Percentiles rank a stretch among this genome's conserved stretches.
Evolutionary conservation across 805 yeast species (phyloP).

Genomic region (Cyberlindnera mississippiensis): DNA sequence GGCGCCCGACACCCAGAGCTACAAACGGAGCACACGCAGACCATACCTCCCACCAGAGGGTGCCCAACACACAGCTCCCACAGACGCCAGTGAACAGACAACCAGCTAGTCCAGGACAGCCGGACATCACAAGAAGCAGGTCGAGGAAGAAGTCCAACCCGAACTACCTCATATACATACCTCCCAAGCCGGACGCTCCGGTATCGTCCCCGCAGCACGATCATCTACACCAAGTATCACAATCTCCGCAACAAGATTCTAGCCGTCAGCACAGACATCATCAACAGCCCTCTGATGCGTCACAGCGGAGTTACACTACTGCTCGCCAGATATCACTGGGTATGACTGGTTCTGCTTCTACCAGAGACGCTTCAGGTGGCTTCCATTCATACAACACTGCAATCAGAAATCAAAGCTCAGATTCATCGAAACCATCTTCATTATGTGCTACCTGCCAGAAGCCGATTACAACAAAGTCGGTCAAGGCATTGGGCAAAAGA

Average conservation of each 20-base stretch:
- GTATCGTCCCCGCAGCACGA: slow-evolving; percentile 1
- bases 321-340: slow-evolving; percentile 9
- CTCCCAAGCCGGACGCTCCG: slow-evolving; percentile 25
- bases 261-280: slow-evolving; percentile 4
- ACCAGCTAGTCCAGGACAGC: neutral
- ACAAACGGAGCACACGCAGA: neutral
- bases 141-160: slow-evolving; percentile 13
- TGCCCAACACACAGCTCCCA: neutral
- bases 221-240: neutral
- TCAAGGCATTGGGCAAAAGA: slow-evolving; percentile 74
- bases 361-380: slow-evolving; percentile 6
- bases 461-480: slow-evolving; percentile 68
- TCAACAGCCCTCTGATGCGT: slow-evolving; percentile 12
- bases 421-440: slow-evolving; percentile 3
- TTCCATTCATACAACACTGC: slow-evolving; percentile 10
- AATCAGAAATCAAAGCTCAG: slow-evolving; percentile 1
- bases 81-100: neutral
- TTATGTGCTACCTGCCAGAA: slow-evolving; percentile 49
- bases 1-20: neutral
- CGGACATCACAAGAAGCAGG: slow-evolving; percentile 5
- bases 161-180: slow-evolving; percentile 27
- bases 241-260: neutral
- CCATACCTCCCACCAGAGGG: neutral
- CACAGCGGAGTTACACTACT: slow-evolving; percentile 8
- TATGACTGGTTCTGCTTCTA: slow-evolving; percentile 6